These are phyloP conservation scores for Botrytis paeoniae DNA, from an alignment of 2,329 filamentous ascomycete species.

Conservation along the genomic window DNA sequence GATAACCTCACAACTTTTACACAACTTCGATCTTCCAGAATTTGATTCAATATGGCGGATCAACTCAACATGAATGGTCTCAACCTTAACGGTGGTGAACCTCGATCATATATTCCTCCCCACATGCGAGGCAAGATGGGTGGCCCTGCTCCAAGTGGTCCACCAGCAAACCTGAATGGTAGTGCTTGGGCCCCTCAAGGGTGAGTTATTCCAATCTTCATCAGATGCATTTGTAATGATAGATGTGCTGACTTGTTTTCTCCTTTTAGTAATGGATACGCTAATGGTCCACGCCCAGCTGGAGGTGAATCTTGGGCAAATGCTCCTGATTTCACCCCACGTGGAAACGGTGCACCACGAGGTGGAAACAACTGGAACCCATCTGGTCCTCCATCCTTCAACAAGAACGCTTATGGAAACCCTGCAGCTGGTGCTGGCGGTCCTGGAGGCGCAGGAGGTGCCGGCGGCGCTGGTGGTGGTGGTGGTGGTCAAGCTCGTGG, in stretches of 20 bases:
- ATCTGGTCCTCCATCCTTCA: constrained; percentile 35
- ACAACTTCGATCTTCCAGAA: constrained; percentile 8
- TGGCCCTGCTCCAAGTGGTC: constrained; percentile 29
- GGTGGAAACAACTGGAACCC: constrained; percentile 42
- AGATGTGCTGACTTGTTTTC: constrained; percentile 26
- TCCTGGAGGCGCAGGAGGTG: neutral
- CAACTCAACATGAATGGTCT: constrained; percentile 80
- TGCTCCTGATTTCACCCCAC: constrained; percentile 40
- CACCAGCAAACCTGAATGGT: constrained; percentile 50
- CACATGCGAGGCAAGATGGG: constrained; percentile 67
- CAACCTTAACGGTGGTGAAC: constrained; percentile 54
- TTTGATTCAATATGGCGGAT: constrained; percentile 65
- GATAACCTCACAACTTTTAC: constrained; percentile 23
- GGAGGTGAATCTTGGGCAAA: constrained; percentile 38
- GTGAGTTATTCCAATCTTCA: constrained; percentile 43
- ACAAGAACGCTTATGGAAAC: constrained; percentile 58
- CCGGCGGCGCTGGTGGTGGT: constrained; percentile 39
- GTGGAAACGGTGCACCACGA: constrained; percentile 33
- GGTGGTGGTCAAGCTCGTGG: constrained; percentile 56
- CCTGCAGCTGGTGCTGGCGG: constrained; percentile 37
- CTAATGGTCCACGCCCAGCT: constrained; percentile 34
- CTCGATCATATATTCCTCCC: constrained; percentile 79
- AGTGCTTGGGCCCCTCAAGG: constrained; percentile 57
- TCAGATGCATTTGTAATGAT: neutral
- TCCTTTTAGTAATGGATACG: constrained; percentile 48